Percentiles rank a stretch among this genome's conserved stretches.
Conservation (phyloP, 805 yeast species). For the Myxozyma sirexii region DNA sequence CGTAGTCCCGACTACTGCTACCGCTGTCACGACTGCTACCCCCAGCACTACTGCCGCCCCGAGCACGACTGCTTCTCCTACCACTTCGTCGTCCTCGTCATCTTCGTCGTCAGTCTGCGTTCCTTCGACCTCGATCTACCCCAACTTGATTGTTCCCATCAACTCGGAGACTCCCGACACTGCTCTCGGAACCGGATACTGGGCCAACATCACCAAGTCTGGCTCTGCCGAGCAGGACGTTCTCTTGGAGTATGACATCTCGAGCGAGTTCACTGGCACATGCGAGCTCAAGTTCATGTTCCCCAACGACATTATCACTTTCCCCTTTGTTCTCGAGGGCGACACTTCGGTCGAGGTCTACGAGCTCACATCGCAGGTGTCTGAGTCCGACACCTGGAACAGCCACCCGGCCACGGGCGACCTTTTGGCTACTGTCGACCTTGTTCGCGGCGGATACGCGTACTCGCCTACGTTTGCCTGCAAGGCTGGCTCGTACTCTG, state of each 20-base stretch:
- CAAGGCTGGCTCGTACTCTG: constrained; percentile 22
- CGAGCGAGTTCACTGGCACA: constrained; percentile 24
- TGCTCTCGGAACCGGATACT: constrained; percentile 31
- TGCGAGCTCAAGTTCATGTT: constrained; percentile 32
- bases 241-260: constrained; percentile 28
- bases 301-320: constrained; percentile 30
- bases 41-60: constrained; percentile 10
- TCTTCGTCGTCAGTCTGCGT: constrained; percentile 28
- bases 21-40: constrained; percentile 19
- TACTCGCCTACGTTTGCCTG: constrained; percentile 19
- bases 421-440: constrained; percentile 28
- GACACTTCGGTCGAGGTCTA: constrained; percentile 30
- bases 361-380: constrained; percentile 15
- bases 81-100: constrained; percentile 17
- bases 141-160: constrained; percentile 34
- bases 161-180: constrained; percentile 31
- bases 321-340: constrained; percentile 32
- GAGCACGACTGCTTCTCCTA: constrained; percentile 10
- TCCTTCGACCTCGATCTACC: constrained; percentile 29
- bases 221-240: constrained; percentile 30
- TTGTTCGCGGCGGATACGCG: constrained; percentile 26
- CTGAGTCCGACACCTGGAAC: constrained; percentile 32
- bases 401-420: constrained; percentile 28
- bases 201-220: constrained; percentile 34
- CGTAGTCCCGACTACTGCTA: constrained; percentile 6